These are phyloP conservation scores for Mycena latifolia DNA, from an alignment of 768 basidiomycete species.

Conservation along the genomic window DNA sequence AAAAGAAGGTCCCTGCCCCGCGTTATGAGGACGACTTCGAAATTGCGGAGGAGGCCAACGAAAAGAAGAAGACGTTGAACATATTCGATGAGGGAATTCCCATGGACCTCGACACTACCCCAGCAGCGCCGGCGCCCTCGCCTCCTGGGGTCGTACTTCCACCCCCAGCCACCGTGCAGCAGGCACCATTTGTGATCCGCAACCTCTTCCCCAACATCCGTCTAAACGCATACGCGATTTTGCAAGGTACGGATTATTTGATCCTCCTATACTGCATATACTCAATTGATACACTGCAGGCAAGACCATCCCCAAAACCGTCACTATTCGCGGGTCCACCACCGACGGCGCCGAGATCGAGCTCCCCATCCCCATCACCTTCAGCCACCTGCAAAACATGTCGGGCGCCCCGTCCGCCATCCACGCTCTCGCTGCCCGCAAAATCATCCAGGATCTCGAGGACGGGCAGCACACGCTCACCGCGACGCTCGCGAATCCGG, in stretches of 20 bases:
- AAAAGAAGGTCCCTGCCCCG: neutral
- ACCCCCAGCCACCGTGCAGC: constrained; percentile 23
- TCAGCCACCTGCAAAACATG: constrained; percentile 31
- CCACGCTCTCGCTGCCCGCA: constrained; percentile 31
- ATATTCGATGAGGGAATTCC: constrained; percentile 30
- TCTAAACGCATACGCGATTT: constrained; percentile 27
- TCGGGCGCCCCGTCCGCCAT: constrained; percentile 25
- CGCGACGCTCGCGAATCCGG: constrained; percentile 16
- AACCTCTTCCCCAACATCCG: constrained; percentile 30
- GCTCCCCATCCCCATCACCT: constrained; percentile 25
- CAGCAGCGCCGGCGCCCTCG: constrained; percentile 20
- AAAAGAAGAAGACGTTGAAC: constrained; percentile 6
- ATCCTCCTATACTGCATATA: neutral
- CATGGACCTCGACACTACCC: neutral
- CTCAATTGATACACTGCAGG: constrained; percentile 11
- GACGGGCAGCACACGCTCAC: constrained; percentile 30
- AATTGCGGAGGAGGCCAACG: constrained; percentile 4
- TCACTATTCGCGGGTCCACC: constrained; percentile 27
- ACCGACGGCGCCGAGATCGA: constrained; percentile 30
- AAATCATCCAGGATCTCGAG: constrained; percentile 35
- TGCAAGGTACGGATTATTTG: constrained; percentile 25
- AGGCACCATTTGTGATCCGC: constrained; percentile 25
- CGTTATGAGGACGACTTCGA: constrained; percentile 26
- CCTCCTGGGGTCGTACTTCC: constrained; percentile 19
- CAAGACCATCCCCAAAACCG: constrained; percentile 32